A percentile compares a stretch with the other conserved stretches of the same genome.
These are phyloP conservation scores for Ploettnerulaceae sp. DNA, from an alignment of 2,329 filamentous ascomycete species.

Conservation along the genomic window DNA sequence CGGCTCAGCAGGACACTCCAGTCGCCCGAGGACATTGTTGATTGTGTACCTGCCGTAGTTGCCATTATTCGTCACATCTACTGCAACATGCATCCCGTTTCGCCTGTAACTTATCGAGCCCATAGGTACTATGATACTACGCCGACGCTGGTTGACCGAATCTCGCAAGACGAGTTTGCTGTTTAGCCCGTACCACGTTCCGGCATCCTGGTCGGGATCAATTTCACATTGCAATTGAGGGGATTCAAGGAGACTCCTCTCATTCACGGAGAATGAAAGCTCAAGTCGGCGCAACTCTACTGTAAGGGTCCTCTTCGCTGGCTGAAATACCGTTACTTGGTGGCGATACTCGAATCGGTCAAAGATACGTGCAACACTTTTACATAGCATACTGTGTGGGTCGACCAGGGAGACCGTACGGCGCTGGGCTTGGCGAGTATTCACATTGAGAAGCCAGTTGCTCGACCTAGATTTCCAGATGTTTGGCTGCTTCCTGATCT, in stretches of 20 bases:
- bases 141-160: conserved; percentile 33
- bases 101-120: conserved; percentile 35
- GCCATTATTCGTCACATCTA: conserved; percentile 36
- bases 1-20: conserved; percentile 55
- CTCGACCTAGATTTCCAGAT: conserved; percentile 37
- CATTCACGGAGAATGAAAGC: conserved; percentile 49
- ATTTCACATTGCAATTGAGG: conserved; percentile 47
- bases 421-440: conserved; percentile 28
- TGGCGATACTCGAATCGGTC: conserved; percentile 42
- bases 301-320: conserved; percentile 30
- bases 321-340: conserved; percentile 45
- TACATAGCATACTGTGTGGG: conserved; percentile 40
- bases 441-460: conserved; percentile 40
- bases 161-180: conserved; percentile 54
- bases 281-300: conserved; percentile 51
- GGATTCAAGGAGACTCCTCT: conserved; percentile 40
- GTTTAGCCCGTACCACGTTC: conserved; percentile 54
- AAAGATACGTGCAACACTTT: conserved; percentile 42
- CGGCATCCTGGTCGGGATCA: conserved; percentile 52
- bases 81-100: conserved; percentile 39
- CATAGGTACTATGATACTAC: conserved; percentile 52
- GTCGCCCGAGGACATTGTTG: conserved; percentile 48
- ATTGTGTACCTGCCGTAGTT: conserved; percentile 48
- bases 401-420: conserved; percentile 41
- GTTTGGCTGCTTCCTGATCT: conserved; percentile 45